Base-by-base conservation (phyloP, 2,329 filamentous ascomycete species). In the Aspergillus uvarum region DNA sequence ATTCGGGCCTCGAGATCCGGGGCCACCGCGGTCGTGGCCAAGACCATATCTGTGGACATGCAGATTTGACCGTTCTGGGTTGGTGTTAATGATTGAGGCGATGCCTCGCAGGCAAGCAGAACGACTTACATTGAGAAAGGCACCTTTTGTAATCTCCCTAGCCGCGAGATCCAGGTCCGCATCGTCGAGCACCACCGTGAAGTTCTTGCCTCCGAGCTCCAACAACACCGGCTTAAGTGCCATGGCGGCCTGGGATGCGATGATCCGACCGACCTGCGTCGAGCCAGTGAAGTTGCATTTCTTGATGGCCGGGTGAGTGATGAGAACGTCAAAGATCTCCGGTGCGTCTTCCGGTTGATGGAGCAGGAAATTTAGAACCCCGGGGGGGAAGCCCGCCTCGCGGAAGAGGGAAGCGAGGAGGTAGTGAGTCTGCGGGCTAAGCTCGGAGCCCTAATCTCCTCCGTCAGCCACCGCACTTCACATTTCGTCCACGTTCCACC, bases 11-110 rank as follows among this genome's bases (percentile, higher is more conserved):
- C 51, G 11, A 54, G 32, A 22, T 35, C 51, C 19, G 16, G 32
- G 5, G 32, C 51, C 6, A 56, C 31, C 5, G 47, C 47, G 2
- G 24, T 50, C 3, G 44, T 51, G 7, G 21, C 54, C 16, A 86
- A 68, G 54, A 92, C 86, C n/a, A 85, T 82, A 75, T 93, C 90
- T 0, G 90, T 92, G 22, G 82, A 81, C 89, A 94, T 92, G 80
- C 91, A 94, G 48, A 92, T 85, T 74, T 95, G 91, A 0, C 90
- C 90, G 1, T 72, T 70, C 67, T 76, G 70, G 5, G 26, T n/a
- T 24, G 5, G 32, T 1, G 32, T 35, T 16, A 35, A 10, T 16
- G 7, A 7, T 32, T 22, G 22, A 22, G 11, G 11, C 14, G 11
- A 8, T 35, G 12, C 32, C 11, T 16, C 32, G 32, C 11, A 16